These are phyloP conservation scores for Ustilago trichophora DNA, from an alignment of 1,284 basidiomycete species.

Conservation along the genomic window DNA sequence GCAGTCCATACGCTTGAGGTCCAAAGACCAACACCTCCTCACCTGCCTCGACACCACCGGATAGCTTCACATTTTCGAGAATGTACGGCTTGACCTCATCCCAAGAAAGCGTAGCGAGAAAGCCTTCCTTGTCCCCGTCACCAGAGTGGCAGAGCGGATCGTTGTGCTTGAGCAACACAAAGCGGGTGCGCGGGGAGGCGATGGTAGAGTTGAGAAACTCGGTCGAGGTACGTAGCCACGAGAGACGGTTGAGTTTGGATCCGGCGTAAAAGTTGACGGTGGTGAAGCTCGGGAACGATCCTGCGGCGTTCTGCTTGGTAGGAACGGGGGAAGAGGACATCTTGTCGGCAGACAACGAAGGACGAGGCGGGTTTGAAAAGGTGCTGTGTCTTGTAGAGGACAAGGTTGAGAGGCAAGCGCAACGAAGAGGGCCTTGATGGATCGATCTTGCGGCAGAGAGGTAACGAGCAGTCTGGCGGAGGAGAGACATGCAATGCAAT, in stretches of 20 bases:
- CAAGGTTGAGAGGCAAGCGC: too few species aligned
- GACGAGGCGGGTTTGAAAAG: too few species aligned
- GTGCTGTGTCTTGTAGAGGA: too few species aligned
- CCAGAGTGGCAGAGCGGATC: slow-evolving; percentile 61
- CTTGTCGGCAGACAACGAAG: too few species aligned
- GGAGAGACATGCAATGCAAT: too few species aligned
- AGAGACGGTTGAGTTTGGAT: slow-evolving; percentile 58
- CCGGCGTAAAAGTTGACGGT: slow-evolving; percentile 64
- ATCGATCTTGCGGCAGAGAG: too few species aligned
- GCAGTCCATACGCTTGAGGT: slow-evolving; percentile 46
- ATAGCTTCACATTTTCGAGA: slow-evolving; percentile 32
- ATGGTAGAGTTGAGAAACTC: slow-evolving; percentile 65
- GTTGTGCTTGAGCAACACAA: slow-evolving; percentile 63
- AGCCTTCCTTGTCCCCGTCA: slow-evolving; percentile 28
- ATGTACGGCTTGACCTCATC: slow-evolving; percentile 56
- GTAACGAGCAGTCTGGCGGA: too few species aligned
- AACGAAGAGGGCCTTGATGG: too few species aligned
- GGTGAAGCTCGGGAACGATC: slow-evolving; percentile 28
- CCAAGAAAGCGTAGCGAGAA: slow-evolving; percentile 61
- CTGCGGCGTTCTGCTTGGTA: too few species aligned
- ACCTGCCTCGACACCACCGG: slow-evolving; percentile 15
- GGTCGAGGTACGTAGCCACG: slow-evolving; percentile 63
- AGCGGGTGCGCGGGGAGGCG: slow-evolving; percentile 54
- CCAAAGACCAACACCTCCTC: slow-evolving; percentile 49
- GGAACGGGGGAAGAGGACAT: too few species aligned